These are phyloP conservation scores for Serendipita sp. DNA, from an alignment of 768 basidiomycete genomes.

Conservation along the genomic window DNA sequence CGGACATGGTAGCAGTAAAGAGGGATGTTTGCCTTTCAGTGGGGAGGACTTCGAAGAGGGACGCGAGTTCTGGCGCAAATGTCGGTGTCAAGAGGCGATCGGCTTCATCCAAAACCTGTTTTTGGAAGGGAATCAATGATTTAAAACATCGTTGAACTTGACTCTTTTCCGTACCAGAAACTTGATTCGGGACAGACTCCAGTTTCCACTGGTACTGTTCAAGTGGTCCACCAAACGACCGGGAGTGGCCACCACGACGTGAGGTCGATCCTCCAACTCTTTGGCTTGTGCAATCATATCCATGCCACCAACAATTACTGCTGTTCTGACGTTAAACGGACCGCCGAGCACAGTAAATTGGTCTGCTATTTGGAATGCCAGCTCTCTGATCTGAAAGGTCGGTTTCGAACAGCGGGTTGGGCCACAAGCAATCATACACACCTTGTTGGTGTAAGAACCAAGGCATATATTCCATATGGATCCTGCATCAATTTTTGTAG, in stretches of 20 bases:
- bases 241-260: constrained; percentile 90
- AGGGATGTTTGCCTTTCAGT: constrained; percentile 86
- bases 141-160: not conserved
- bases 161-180: constrained; percentile 46
- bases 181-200: constrained; percentile 71
- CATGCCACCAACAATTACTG: constrained; percentile 94
- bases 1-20: constrained; percentile 89
- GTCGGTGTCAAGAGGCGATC: constrained; percentile 82
- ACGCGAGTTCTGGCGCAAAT: constrained; percentile 70
- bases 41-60: constrained; percentile 64
- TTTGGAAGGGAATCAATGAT: not conserved
- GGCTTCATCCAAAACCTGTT: constrained; percentile 87
- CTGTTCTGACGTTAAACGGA: constrained; percentile 64
- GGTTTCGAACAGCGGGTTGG: not conserved
- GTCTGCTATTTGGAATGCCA: constrained; percentile 94
- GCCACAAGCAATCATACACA: constrained; percentile 20
- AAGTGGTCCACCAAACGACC: constrained; percentile 88
- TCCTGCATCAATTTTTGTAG: constrained; percentile 74
- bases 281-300: constrained; percentile 92
- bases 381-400: constrained; percentile 41
- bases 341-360: constrained; percentile 87
- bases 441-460: constrained; percentile 92
- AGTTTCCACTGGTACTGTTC: constrained; percentile 58
- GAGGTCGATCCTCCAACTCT: constrained; percentile 71
- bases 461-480: constrained; percentile 87